Evolutionary conservation across 2,329 filamentous ascomycete species (phyloP).

Genomic region (Pyricularia sp.): DNA sequence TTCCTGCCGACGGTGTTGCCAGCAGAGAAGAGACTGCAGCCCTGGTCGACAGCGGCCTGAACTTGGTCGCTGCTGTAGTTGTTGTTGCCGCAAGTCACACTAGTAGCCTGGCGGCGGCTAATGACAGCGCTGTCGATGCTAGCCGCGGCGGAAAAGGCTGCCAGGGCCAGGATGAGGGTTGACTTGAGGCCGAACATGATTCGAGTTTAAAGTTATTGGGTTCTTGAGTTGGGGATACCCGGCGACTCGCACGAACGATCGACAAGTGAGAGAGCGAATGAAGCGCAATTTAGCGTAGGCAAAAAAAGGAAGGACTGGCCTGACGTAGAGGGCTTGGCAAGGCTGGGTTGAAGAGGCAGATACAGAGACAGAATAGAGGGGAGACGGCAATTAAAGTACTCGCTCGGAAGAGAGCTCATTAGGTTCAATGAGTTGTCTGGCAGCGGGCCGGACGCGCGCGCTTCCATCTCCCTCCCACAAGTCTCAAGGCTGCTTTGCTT

Average conservation of each 20-base stretch:
- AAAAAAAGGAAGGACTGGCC: background rate
- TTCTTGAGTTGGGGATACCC: background rate
- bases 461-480: background rate
- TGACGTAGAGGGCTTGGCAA: too few relatives aligned
- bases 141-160: conserved; percentile 4
- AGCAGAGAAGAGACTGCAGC: conserved; percentile 10
- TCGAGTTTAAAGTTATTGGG: background rate
- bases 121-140: conserved; percentile 8
- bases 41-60: conserved; percentile 11
- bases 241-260: background rate
- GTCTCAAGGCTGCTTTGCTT: background rate
- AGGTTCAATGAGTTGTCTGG: background rate
- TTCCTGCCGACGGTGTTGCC: conserved; percentile 10
- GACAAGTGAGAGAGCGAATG: background rate
- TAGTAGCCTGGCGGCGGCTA: background rate
- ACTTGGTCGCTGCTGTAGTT: conserved; percentile 10
- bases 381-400: background rate
- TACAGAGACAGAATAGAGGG: background rate
- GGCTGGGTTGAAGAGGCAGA: too few relatives aligned
- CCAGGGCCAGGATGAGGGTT: conserved; percentile 7
- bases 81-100: background rate
- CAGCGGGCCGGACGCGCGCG: background rate
- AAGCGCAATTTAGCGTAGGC: background rate
- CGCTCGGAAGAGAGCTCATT: background rate
- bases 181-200: conserved; percentile 8